Evolutionary conservation across 176 grass and related monocot genomes (phyloP), one percentile per base, ranked within the genome.

Genomic region (Carex myosuroides): DNA sequence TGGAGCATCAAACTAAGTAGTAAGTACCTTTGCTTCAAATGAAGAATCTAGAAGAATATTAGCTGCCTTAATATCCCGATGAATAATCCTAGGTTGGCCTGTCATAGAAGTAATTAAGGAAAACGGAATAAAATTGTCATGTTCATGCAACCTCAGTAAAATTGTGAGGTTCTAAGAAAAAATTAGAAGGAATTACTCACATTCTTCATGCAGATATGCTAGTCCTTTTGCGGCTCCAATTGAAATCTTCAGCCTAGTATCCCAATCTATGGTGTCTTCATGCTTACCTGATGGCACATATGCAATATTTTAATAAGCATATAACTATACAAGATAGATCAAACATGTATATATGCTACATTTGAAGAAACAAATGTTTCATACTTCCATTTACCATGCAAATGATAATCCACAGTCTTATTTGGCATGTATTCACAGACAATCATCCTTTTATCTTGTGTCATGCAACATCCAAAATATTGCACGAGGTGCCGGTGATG

Each of bases 141-240:
- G n/a, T 67, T 22, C 20, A 66, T 80, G 60, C 58, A 42, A 55
- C 1, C 1, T 2, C 2, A 70, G 2, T 64, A 18, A 55, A 14
- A 44, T 71, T 16, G 26, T 21, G 13, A 62, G 8, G 2, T 22
- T 16, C 8, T 2, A 11, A 10, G 44, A 26, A 65, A 70, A 16
- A 2, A 64, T 5, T 6, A 44, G 69, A 55, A 20, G 44, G 8
- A 59, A 58, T 66, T 17, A 3, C 54, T 59, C 64, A 84, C 86
- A 88, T 79, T 88, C 86, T 63, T 88, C 86, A 30, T 88, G 86
- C 39, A 88, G 53, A 60, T 88, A 88, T 13, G 86, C 86, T 66
- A 88, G 67, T 64, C 86, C 86, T 59, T 83, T 82, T 50, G 81
- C 86, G 12, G 86, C 67, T 35, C 86, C 86, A 80, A 83, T 68